A percentile compares a stretch with the other conserved stretches of the same genome.
phyloP scores from a whole-genome alignment of 495 filamentous ascomycete species.

The Daldinia caldariorum region DNA sequence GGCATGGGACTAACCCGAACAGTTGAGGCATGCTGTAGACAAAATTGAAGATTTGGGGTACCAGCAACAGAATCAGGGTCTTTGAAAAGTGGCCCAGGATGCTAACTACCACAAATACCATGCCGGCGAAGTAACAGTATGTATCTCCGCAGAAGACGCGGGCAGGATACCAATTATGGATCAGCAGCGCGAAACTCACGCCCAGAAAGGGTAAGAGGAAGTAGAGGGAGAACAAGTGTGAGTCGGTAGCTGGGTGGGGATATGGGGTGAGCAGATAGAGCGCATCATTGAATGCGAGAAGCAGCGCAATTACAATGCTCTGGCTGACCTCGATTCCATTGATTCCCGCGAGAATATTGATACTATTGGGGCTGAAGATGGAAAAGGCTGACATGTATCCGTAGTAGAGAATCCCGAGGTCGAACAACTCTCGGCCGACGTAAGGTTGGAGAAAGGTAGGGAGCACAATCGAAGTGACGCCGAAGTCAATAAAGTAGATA shows the following conservation, averaged over 20 bases:
- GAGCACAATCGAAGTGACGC: constrained; percentile 92
- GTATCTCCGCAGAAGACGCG: constrained; percentile 97
- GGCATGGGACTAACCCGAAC: constrained; percentile 88
- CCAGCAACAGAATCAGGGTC: constrained; percentile 87
- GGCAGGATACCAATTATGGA: constrained; percentile 96
- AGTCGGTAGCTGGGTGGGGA: constrained; percentile 93
- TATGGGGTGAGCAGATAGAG: constrained; percentile 82
- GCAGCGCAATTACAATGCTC: constrained; percentile 86
- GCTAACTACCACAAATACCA: constrained; percentile 97
- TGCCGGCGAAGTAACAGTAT: constrained; percentile 99
- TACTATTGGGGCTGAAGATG: constrained; percentile 97
- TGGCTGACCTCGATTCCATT: constrained; percentile 98
- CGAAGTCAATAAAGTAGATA: constrained; percentile 96
- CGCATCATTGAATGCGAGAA: constrained; percentile 84
- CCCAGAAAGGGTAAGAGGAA: constrained; percentile 93
- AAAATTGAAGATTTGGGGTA: constrained; percentile 97
- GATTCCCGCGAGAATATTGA: constrained; percentile 97
- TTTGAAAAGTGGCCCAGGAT: constrained; percentile 98
- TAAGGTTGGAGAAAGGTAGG: constrained; percentile 85
- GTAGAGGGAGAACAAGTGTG: constrained; percentile 94
- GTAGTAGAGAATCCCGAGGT: constrained; percentile 93
- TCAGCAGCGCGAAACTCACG: constrained; percentile 84
- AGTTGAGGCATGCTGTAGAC: constrained; percentile 91
- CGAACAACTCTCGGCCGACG: constrained; percentile 78
- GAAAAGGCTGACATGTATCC: constrained; percentile 93